Base-by-base conservation (phyloP, 148 eudicot species). In the Dianthus caryophyllus region DNA sequence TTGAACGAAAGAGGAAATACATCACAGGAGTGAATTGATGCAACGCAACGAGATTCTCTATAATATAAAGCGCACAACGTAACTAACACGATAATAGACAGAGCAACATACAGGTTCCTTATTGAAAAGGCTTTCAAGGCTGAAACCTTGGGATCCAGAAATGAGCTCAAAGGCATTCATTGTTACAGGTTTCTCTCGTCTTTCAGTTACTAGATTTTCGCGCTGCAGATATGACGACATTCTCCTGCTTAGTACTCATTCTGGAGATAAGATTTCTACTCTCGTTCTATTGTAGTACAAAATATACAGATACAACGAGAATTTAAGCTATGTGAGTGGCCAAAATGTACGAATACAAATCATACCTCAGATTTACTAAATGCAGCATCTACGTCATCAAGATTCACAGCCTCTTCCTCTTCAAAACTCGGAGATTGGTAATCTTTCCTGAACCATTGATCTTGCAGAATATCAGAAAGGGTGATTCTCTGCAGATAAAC, bases 91-190 rank as follows among this genome's bases (percentile, higher is more conserved):
- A 33, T 33, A 31, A 24, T 21, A 41, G 64, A 31, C 5, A 64
- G 61, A 75, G 67, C 36, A 75, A 69, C 81, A 54, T 84, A 81
- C 85, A 79, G 69, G 79, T 57, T 83, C 83, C 72, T 82, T 87
- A 58, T 87, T 79, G 51, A 91, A 91, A 65, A 91, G 83, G 64
- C 82, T 82, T 10, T 88, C 96, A 50, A 91, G 90, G 65, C 79
- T 90, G 75, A 85, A 85, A 68, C 90, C 79, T 56, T 81, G 87
- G 61, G 96, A 88, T 68, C 88, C 79, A 44, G 97, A 87, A 58
- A 91, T 88, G 27, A 91, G 88, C 86, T 88, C 93, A 61, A 92
- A 92, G 31, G 97, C 97, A 65, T 88, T 92, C 96, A 92, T 87
- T 50, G 97, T 87, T 64, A 77, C 89, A 30, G 97, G 97, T 67